phyloP scores from a whole-genome alignment of 306 rosid species.

The Rosa persica region DNA sequence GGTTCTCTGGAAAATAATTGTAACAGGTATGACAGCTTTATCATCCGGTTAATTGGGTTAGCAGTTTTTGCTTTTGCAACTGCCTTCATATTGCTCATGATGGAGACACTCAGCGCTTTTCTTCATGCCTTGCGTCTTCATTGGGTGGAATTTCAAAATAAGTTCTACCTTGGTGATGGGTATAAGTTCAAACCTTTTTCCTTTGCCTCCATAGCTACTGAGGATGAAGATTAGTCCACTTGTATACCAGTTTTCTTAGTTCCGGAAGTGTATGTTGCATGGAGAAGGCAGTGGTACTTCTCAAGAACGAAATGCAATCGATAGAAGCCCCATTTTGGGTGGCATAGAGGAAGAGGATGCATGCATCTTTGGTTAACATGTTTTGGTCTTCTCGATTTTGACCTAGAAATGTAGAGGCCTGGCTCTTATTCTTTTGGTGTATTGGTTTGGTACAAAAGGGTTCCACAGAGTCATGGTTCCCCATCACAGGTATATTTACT shows the following conservation, averaged over 20 bases:
- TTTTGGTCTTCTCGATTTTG: constrained; percentile 41
- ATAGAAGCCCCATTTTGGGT: constrained; percentile 28
- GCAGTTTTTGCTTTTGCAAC: constrained; percentile 94
- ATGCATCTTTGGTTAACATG: constrained; percentile 21
- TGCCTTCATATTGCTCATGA: constrained; percentile 97
- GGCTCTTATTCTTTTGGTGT: constrained; percentile 47
- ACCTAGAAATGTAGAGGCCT: constrained; percentile 37
- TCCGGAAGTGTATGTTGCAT: constrained; percentile 3
- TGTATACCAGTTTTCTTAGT: constrained; percentile 15
- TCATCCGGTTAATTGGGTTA: constrained; percentile 78
- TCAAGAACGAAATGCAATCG: constrained; percentile 23
- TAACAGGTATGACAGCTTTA: constrained; percentile 81
- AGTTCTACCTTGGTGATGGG: constrained; percentile 96
- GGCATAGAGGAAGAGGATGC: constrained; percentile 20
- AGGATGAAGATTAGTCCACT: constrained; percentile 75
- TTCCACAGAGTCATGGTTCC: constrained; percentile 25
- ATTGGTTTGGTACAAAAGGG: constrained; percentile 26
- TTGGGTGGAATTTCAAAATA: constrained; percentile 97
- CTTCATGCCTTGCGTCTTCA: constrained; percentile 99
- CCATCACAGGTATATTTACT: constrained; percentile 16
- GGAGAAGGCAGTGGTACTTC: not conserved
- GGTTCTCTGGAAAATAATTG: constrained; percentile 26
- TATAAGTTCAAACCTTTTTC: constrained; percentile 94
- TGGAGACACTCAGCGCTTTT: constrained; percentile 97
- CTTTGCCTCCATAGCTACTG: constrained; percentile 57